A percentile compares a stretch with the other conserved stretches of the same genome.
Evolutionary conservation across 148 eudicot species (phyloP).

Genomic region (Salicornia ramosissima): DNA sequence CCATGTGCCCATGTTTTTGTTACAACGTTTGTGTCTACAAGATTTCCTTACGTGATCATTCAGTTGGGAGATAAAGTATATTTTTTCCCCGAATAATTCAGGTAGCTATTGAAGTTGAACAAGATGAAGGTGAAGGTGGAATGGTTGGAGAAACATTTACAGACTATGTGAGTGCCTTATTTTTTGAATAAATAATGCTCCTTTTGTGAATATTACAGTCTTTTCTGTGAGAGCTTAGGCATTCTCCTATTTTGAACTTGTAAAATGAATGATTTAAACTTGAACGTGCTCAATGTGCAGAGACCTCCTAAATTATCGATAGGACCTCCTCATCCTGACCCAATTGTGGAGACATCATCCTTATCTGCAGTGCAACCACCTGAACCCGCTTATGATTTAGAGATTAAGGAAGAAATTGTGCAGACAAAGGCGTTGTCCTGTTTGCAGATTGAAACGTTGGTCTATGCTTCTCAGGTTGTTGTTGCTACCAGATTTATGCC

Average conservation of each 20-base stretch:
- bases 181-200: not conserved
- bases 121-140: constrained; percentile 95
- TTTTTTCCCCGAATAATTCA: constrained; percentile 24
- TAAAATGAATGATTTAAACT: constrained; percentile 12
- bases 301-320: constrained; percentile 85
- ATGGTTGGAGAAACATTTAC: constrained; percentile 79
- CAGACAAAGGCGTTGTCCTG: constrained; percentile 68
- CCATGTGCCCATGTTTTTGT: not conserved
- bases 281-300: constrained; percentile 40
- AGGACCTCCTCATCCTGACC: constrained; percentile 98
- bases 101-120: constrained; percentile 93
- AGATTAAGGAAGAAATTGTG: constrained; percentile 66
- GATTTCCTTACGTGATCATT: not conserved
- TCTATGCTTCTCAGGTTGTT: constrained; percentile 95
- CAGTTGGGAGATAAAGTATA: not conserved
- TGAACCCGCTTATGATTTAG: constrained; percentile 87
- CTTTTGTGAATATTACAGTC: not conserved
- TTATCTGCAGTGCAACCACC: constrained; percentile 98
- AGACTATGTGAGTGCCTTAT: constrained; percentile 56
- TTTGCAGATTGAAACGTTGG: constrained; percentile 92
- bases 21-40: too few species aligned
- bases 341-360: constrained; percentile 92
- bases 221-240: constrained; percentile 2
- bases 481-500: constrained; percentile 8
- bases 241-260: constrained; percentile 1